Evolutionary conservation across 1,139 yeast genomes (phyloP).

Genomic region (Ogataea hybrid): DNA sequence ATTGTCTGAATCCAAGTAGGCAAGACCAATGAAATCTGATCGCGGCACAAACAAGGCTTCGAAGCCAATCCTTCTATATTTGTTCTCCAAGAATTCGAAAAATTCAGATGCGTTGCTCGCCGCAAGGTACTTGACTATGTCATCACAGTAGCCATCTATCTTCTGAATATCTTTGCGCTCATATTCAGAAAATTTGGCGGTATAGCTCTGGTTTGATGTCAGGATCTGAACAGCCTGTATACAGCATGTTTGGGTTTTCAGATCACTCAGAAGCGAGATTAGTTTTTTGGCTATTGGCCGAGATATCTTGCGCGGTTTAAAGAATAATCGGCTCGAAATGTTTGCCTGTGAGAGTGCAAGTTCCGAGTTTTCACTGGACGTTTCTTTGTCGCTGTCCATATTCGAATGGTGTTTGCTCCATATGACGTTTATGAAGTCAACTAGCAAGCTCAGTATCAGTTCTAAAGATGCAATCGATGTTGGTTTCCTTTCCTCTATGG

Average conservation of each 20-base stretch:
- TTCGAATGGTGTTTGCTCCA: no score
- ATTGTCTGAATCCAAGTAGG: conserved; percentile 44
- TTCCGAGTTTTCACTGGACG: no score
- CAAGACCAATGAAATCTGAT: conserved; percentile 50
- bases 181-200: conserved; percentile 3
- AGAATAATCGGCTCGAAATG: neutral
- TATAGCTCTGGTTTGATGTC: conserved; percentile 9
- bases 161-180: conserved; percentile 1
- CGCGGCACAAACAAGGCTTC: conserved; percentile 47
- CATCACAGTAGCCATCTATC: conserved; percentile 19
- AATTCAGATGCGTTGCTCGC: conserved; percentile 53
- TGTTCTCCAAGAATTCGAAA: conserved; percentile 36
- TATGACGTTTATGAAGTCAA: no score
- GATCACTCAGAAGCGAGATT: conserved; percentile 6
- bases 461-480: no score
- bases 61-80: conserved; percentile 33
- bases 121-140: conserved; percentile 28
- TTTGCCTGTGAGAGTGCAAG: neutral
- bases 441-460: no score
- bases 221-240: conserved; percentile 8
- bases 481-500: no score
- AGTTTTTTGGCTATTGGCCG: conserved; percentile 7
- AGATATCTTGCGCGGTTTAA: conserved; percentile 14
- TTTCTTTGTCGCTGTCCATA: no score
- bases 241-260: conserved; percentile 16